Evolutionary conservation across 768 basidiomycete species (phyloP).

Genomic region (Russula olivacea): DNA sequence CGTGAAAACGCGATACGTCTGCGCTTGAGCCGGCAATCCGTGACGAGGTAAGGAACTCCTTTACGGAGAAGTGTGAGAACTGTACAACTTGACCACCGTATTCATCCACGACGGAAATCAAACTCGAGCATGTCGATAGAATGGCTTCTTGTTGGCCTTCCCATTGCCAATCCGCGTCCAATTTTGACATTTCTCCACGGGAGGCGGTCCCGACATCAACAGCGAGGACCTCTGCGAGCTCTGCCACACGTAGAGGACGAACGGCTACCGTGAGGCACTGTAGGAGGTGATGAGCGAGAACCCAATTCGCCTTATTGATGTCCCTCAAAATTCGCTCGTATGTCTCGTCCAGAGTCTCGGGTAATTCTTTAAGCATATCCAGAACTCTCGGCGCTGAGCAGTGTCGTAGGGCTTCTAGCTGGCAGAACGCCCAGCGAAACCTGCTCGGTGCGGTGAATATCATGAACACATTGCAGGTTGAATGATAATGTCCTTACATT

Average conservation of each 20-base stretch:
- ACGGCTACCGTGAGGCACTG: not conserved
- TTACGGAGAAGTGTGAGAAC: constrained; percentile 4
- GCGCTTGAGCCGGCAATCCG: not conserved
- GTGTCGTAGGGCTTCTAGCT: not conserved
- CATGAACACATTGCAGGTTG: accelerated
- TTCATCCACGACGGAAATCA: not conserved
- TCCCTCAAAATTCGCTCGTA: not conserved
- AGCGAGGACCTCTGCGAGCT: not conserved
- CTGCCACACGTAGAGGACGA: not conserved
- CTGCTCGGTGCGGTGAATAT: not conserved
- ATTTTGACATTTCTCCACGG: not conserved
- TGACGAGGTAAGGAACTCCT: constrained; percentile 1
- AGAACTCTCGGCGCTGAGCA: not conserved
- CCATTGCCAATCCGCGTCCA: constrained; percentile 1
- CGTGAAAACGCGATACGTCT: not conserved
- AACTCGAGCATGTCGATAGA: not conserved
- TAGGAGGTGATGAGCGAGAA: not conserved
- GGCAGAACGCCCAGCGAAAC: not conserved
- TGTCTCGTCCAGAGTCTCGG: not conserved
- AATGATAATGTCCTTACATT: not conserved
- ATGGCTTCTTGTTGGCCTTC: not conserved
- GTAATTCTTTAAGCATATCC: not conserved
- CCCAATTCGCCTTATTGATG: not conserved
- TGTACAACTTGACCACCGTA: not conserved
- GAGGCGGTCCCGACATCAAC: not conserved